Evolutionary conservation across 116 monocot genomes (phyloP).

Genomic region (Zostera marina): DNA sequence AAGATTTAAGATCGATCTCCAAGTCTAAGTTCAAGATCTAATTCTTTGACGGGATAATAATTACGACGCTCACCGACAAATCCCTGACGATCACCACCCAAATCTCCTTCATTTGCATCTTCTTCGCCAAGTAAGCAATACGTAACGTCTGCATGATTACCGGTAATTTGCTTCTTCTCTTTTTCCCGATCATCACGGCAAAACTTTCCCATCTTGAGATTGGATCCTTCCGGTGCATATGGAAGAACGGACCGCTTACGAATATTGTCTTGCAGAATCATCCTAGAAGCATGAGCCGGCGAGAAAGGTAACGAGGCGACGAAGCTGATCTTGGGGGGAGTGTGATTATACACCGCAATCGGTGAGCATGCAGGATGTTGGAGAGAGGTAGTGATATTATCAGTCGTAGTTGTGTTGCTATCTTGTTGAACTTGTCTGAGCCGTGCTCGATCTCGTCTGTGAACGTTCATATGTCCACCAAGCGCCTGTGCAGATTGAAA

Average conservation of each 20-base stretch:
- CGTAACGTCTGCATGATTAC: neutral
- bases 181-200: neutral
- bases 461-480: conserved; percentile 40
- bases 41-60: conserved; percentile 15
- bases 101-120: neutral
- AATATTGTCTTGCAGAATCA: neutral
- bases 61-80: conserved; percentile 6
- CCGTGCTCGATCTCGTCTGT: conserved; percentile 42
- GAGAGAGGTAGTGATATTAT: neutral
- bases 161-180: conserved; percentile 23
- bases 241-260: conserved; percentile 3
- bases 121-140: neutral
- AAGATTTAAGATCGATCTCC: conserved; percentile 36
- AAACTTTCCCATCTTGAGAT: conserved; percentile 7
- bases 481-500: conserved; percentile 49
- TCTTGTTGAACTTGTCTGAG: conserved; percentile 18
- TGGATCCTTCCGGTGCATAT: conserved; percentile 4
- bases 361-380: conserved; percentile 4
- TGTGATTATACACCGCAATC: conserved; percentile 1
- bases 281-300: conserved; percentile 3
- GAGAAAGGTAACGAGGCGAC: neutral
- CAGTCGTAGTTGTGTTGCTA: conserved; percentile 1
- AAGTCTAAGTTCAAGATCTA: conserved; percentile 61
- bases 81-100: conserved; percentile 3
- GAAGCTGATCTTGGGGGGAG: conserved; percentile 10